Base-by-base conservation (phyloP, 306 rosid species). In the Quercus bicolor region DNA sequence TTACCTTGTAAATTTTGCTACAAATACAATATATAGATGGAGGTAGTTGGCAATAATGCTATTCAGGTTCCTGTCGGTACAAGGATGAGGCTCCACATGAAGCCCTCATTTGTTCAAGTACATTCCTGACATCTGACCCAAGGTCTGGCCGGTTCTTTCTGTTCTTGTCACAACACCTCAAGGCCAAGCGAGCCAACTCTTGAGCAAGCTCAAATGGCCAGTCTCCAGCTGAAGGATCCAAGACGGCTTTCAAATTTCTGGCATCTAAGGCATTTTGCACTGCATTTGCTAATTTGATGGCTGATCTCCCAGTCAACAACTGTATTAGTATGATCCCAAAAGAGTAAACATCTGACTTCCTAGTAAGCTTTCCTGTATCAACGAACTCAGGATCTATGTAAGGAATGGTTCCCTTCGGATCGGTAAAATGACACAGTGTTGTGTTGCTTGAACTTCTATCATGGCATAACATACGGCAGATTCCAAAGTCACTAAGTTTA, bases 401-500 rank as follows among this genome's bases (percentile, higher is more conserved):
- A 1, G 82, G 74, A 7, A 71, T 11, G 26, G 89, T 85, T 18
- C 91, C 89, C 73, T 81, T 86, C 0, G 88, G 88, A 6, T 34
- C 80, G 26, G 91, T 88, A 78, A 77, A 65, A 79, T 82, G 84
- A 64, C 52, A 61, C 16, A 75, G 45, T n/a, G 89, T 85, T 56
- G 78, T 80, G 65, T 66, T 74, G 83, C 65, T 75, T 21, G 81
- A 70, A 28, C 75, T 56, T 57, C 76, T 79, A 45, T 43, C 80
- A 57, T 16, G 77, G 48, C 80, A 68, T 64, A 85, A 79, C 18
- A 83, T 72, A 33, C 85, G 88, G 54, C 86, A 79, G 75, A 86
- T 88, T n/a, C 91, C 89, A 45, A 88, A 88, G 80, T 88, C 91
- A 8, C 91, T 81, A 15, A 88, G 91, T 72, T 88, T 88, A 82